phyloP scores from a whole-genome alignment of 805 yeast species.

The Lipomyces mesembrius region DNA sequence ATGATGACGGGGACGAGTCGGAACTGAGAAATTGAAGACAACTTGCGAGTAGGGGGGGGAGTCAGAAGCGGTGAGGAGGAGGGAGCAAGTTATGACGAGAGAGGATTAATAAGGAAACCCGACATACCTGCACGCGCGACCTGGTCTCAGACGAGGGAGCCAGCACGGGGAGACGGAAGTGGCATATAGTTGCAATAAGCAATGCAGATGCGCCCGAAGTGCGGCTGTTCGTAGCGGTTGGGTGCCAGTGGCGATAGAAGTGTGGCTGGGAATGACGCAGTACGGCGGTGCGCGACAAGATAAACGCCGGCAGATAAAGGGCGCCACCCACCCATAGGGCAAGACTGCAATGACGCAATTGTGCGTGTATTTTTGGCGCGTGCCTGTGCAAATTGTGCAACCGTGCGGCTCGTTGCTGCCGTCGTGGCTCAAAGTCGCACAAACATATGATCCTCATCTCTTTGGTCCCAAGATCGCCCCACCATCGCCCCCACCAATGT shows the following conservation, averaged over 20 bases:
- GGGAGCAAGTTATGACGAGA: neutral
- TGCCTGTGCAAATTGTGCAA: neutral
- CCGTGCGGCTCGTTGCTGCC: neutral
- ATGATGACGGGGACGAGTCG: neutral
- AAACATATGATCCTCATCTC: no score
- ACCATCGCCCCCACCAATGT: no score
- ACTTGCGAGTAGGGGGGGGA: neutral
- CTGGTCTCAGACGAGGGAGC: neutral
- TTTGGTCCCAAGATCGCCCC: no score
- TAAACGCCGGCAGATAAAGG: neutral
- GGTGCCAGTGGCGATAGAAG: neutral
- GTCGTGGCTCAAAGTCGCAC: neutral
- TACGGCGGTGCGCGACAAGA: neutral
- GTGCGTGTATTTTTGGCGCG: neutral
- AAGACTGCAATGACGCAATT: neutral
- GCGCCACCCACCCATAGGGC: neutral
- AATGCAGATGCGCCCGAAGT: neutral
- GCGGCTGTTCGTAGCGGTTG: neutral
- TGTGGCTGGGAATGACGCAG: conserved; percentile 1
- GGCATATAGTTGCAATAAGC: neutral
- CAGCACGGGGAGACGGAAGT: neutral
- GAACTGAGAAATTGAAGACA: neutral
- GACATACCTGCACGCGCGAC: conserved; percentile 1
- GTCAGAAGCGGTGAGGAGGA: neutral
- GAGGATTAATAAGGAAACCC: conserved; percentile 1